Evolutionary conservation across 352 stramenopile genomes (phyloP).

Genomic region (Phytophthora fragariaefolia): DNA sequence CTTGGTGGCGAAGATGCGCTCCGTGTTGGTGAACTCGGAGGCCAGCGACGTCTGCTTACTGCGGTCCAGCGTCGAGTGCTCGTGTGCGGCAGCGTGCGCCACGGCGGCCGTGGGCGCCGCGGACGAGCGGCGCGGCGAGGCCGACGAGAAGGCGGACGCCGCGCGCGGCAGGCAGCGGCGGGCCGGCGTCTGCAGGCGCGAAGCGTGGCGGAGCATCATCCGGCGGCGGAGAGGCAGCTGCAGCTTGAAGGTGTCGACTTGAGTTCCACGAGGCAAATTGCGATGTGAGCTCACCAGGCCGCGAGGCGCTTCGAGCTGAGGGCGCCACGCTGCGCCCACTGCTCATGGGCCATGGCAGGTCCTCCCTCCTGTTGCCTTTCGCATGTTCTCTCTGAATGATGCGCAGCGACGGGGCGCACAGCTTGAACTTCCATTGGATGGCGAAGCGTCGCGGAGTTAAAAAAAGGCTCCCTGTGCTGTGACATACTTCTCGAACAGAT

Average conservation of each 20-base stretch:
- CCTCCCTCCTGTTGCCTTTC: slow-evolving; percentile 29
- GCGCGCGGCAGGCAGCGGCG: slow-evolving; percentile 12
- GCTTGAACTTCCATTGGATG: neutral
- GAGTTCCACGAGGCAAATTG: slow-evolving; percentile 36
- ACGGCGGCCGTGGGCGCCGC: slow-evolving; percentile 22
- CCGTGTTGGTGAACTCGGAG: slow-evolving; percentile 74
- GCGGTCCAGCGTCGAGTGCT: slow-evolving; percentile 12
- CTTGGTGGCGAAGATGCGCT: slow-evolving; percentile 88
- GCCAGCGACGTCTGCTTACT: slow-evolving; percentile 23
- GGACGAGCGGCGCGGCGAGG: slow-evolving; percentile 26
- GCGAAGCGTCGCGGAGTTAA: neutral
- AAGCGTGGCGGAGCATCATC: slow-evolving; percentile 30
- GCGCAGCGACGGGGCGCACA: slow-evolving; percentile 13
- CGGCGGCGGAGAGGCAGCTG: neutral
- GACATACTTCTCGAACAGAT: neutral
- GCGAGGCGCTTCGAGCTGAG: neutral
- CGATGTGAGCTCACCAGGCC: slow-evolving; percentile 17
- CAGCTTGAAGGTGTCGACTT: slow-evolving; percentile 12
- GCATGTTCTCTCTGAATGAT: neutral
- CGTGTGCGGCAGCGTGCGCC: slow-evolving; percentile 3
- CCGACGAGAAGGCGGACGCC: slow-evolving; percentile 20
- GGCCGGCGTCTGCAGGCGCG: slow-evolving; percentile 29
- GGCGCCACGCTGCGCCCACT: neutral
- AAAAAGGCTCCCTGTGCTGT: neutral
- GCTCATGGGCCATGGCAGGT: slow-evolving; percentile 15